Conservation (phyloP, 306 rosid species). For the Lathyrus tuberosus region DNA sequence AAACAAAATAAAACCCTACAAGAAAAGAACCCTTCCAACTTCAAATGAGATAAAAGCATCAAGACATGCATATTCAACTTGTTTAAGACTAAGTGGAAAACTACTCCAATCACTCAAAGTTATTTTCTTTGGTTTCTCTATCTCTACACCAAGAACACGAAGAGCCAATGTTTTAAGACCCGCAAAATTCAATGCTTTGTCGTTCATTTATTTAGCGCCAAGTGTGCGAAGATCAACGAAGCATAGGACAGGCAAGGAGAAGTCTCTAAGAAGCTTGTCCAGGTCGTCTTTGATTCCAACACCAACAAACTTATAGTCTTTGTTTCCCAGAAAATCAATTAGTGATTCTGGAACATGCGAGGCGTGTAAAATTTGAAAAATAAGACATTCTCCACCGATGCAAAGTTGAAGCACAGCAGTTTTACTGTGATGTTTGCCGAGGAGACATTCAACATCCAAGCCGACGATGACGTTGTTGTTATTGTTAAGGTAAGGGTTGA, state of each 20-base stretch:
- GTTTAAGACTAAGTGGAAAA: constrained; percentile 13
- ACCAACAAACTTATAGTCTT: constrained; percentile 34
- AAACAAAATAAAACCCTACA: background rate
- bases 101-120: constrained; percentile 39
- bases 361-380: constrained; percentile 47
- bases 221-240: constrained; percentile 36
- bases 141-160: constrained; percentile 13
- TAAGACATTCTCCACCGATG: constrained; percentile 38
- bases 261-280: constrained; percentile 42
- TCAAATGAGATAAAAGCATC: constrained; percentile 48
- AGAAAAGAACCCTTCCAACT: constrained; percentile 22
- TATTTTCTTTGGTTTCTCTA: constrained; percentile 34
- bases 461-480: constrained; percentile 24
- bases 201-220: constrained; percentile 14
- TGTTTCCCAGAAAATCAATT: background rate
- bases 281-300: constrained; percentile 43
- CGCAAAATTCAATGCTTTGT: background rate
- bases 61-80: constrained; percentile 42
- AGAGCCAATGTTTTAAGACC: constrained; percentile 32
- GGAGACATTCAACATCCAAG: constrained; percentile 54
- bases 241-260: background rate
- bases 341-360: constrained; percentile 31
- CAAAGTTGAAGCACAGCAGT: constrained; percentile 44
- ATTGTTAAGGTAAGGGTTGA: background rate
- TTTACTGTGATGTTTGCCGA: constrained; percentile 26